Evolutionary conservation across 129 eudicot genomes (phyloP).

Genomic region (Chrysanthemum lavandulifolium): DNA sequence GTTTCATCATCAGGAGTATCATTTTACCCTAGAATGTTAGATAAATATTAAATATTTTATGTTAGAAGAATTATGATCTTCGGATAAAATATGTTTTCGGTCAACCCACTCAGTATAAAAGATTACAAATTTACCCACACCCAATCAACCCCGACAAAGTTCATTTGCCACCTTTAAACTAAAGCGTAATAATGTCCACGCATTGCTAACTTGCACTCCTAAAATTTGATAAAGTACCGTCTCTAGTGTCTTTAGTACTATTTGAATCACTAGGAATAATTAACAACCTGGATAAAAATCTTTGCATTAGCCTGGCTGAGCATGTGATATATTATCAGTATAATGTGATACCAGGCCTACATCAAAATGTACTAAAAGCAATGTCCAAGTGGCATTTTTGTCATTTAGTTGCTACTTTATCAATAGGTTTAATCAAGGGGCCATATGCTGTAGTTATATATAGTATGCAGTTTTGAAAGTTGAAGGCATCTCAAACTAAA

Average conservation of each 20-base stretch:
- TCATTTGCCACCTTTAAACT: not conserved
- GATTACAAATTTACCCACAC: too few species aligned
- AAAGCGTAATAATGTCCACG: conserved; percentile 6
- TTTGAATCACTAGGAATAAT: conserved; percentile 15
- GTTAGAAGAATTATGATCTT: too few species aligned
- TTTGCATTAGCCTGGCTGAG: conserved; percentile 34
- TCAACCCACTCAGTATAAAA: too few species aligned
- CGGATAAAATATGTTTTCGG: too few species aligned
- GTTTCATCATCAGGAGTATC: too few species aligned
- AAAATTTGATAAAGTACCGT: conserved; percentile 1
- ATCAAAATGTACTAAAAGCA: conserved; percentile 33
- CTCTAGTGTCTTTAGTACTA: conserved; percentile 4
- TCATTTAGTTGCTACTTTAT: conserved; percentile 35
- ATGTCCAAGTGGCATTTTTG: conserved; percentile 40
- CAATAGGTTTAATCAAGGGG: conserved; percentile 29
- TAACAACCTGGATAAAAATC: conserved; percentile 23
- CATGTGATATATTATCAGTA: conserved; percentile 33
- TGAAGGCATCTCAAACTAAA: conserved; percentile 33
- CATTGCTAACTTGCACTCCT: conserved; percentile 23
- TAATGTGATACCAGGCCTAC: conserved; percentile 28
- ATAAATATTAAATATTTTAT: too few species aligned
- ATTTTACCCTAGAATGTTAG: too few species aligned
- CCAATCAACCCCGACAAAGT: not conserved
- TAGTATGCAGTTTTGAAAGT: conserved; percentile 31
- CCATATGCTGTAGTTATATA: conserved; percentile 28